Evolutionary conservation across 371 early-diverging fungal genomes (phyloP).

Genomic region (Mortierella sp.): DNA sequence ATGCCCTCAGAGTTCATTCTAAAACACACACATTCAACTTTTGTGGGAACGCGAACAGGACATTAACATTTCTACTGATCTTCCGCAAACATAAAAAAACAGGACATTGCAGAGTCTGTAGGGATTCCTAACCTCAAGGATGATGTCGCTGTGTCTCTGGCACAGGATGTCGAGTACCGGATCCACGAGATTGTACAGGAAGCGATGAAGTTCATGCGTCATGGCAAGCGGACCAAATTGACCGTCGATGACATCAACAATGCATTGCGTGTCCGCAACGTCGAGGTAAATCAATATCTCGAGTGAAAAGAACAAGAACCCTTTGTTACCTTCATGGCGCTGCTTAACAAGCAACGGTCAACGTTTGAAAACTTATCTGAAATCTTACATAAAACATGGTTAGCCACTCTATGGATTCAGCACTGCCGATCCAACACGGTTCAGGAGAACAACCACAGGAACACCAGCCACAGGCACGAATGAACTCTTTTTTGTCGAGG

Average conservation of each 20-base stretch:
- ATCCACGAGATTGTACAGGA: constrained; percentile 98
- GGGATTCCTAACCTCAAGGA: constrained; percentile 95
- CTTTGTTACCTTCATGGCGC: not conserved
- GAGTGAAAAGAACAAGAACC: no score
- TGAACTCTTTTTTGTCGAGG: constrained; percentile 94
- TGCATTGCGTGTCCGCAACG: constrained; percentile 95
- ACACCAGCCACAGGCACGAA: constrained; percentile 59
- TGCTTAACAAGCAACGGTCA: no score
- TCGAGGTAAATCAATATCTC: constrained; percentile 75
- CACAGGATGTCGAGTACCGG: constrained; percentile 98
- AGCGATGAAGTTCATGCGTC: constrained; percentile 98
- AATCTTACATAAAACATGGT: no score
- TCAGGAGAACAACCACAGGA: constrained; percentile 69
- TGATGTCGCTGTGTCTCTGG: constrained; percentile 87
- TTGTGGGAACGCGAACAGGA: no score
- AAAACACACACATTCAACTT: no score
- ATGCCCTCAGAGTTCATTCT: no score
- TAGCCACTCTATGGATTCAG: constrained; percentile 97
- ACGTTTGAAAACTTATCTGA: no score
- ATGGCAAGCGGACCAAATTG: constrained; percentile 90
- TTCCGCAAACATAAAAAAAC: constrained; percentile 7
- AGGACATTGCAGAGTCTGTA: constrained; percentile 91
- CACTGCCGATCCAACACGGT: constrained; percentile 80
- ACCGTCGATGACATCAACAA: constrained; percentile 95
- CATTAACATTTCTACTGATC: not conserved